Evolutionary conservation across 2,329 filamentous ascomycete genomes (phyloP).

Genomic region (Stachybotrys chlorohalonatus): DNA sequence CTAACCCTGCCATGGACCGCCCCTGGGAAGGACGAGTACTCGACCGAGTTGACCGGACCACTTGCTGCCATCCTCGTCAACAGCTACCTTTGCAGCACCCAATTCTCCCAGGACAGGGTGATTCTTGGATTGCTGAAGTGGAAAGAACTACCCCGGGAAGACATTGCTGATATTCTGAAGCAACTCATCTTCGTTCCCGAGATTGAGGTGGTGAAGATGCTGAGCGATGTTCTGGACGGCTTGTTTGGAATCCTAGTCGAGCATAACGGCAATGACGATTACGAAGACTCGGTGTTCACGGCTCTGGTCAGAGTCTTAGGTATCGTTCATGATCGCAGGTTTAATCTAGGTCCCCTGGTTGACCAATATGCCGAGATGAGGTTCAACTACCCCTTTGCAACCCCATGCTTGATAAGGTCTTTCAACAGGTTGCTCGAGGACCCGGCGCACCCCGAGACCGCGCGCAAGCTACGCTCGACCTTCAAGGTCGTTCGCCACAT

Average conservation of each 20-base stretch:
- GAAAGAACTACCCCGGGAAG: conserved; percentile 65
- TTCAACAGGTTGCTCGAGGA: conserved; percentile 77
- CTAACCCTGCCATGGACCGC: conserved; percentile 73
- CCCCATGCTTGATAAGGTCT: conserved; percentile 76
- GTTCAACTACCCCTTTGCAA: conserved; percentile 91
- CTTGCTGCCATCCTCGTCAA: conserved; percentile 71
- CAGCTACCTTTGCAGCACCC: conserved; percentile 88
- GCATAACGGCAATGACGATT: conserved; percentile 82
- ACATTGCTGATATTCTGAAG: conserved; percentile 66
- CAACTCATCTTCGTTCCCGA: conserved; percentile 90
- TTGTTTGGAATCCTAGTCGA: conserved; percentile 89
- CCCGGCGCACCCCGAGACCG: conserved; percentile 72
- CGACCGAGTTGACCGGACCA: conserved; percentile 69
- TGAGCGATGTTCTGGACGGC: conserved; percentile 81
- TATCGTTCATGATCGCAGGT: conserved; percentile 89
- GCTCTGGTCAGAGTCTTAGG: conserved; percentile 82
- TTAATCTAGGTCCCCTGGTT: conserved; percentile 83
- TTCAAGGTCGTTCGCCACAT: conserved; percentile 94
- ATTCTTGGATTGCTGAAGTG: conserved; percentile 79
- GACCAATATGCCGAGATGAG: conserved; percentile 82
- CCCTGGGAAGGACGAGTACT: conserved; percentile 54
- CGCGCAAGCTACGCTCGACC: conserved; percentile 76
- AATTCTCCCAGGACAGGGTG: conserved; percentile 85
- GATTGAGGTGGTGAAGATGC: conserved; percentile 92
- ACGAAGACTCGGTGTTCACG: conserved; percentile 87